These are phyloP conservation scores for Cordyceps militaris DNA, from an alignment of 2,329 filamentous ascomycete species.

Conservation along the genomic window DNA sequence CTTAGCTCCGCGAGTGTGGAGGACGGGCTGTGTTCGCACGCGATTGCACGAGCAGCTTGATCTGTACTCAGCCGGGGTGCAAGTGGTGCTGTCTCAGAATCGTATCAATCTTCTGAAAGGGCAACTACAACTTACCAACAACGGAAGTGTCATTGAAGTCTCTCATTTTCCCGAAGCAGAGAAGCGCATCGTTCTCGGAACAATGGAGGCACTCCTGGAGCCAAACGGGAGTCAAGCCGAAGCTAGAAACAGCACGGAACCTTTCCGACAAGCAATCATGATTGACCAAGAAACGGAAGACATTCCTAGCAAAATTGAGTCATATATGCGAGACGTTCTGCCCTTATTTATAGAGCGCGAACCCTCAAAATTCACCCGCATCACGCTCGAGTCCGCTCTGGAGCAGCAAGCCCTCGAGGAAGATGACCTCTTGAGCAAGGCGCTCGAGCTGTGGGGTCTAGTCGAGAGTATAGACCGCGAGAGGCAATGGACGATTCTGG, in stretches of 20 bases:
- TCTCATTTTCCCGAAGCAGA: conserved; percentile 51
- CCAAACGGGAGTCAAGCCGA: conserved; percentile 30
- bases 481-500: conserved; percentile 51
- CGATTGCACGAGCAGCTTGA: conserved; percentile 55
- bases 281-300: conserved; percentile 57
- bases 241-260: conserved; percentile 27
- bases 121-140: conserved; percentile 40
- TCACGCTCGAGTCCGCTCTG: conserved; percentile 49
- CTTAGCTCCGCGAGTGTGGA: conserved; percentile 57
- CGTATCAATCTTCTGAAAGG: conserved; percentile 49
- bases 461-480: conserved; percentile 61
- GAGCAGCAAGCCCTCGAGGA: conserved; percentile 38
- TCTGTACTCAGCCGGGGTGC: conserved; percentile 56
- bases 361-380: conserved; percentile 52
- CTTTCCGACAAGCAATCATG: conserved; percentile 40
- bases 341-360: conserved; percentile 52
- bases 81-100: conserved; percentile 55
- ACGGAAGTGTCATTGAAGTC: conserved; percentile 46
- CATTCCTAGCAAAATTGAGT: conserved; percentile 50
- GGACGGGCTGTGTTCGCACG: conserved; percentile 54
- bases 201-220: conserved; percentile 26
- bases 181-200: conserved; percentile 35
- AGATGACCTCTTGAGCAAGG: conserved; percentile 50
- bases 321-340: conserved; percentile 53
- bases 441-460: conserved; percentile 57